Evolutionary conservation across 805 yeast species (phyloP).

Genomic region (Saturnispora silvae): DNA sequence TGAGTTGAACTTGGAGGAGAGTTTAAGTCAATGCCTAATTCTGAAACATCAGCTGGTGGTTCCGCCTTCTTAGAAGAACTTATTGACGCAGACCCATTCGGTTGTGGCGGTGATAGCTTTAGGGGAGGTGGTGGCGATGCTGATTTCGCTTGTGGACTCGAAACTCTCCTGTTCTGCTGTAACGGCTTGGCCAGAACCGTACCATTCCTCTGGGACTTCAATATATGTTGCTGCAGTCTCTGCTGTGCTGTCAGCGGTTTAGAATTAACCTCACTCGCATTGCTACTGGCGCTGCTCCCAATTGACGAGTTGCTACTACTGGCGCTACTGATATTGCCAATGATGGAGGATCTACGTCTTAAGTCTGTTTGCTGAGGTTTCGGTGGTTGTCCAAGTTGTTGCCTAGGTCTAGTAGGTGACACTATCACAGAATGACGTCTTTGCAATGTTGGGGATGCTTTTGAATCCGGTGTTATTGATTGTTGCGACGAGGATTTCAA

Average conservation of each 20-base stretch:
- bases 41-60: neutral
- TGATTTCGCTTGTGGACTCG: neutral
- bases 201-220: constrained; percentile 24
- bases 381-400: neutral
- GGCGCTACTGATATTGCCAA: neutral
- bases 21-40: neutral
- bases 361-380: too few species aligned
- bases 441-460: constrained; percentile 5
- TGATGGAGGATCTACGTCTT: neutral
- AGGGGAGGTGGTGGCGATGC: neutral
- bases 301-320: neutral
- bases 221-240: constrained; percentile 27
- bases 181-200: constrained; percentile 21
- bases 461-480: neutral
- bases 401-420: neutral
- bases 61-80: too few species aligned
- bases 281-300: constrained; percentile 8
- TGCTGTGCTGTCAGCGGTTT: constrained; percentile 25
- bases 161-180: constrained; percentile 12
- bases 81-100: constrained; percentile 7
- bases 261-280: constrained; percentile 16
- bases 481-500: neutral
- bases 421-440: constrained; percentile 2
- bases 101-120: neutral
- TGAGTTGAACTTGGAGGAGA: neutral